Base-by-base conservation (phyloP, 2,329 filamentous ascomycete genomes). In the Pseudogymnoascus sp. region DNA sequence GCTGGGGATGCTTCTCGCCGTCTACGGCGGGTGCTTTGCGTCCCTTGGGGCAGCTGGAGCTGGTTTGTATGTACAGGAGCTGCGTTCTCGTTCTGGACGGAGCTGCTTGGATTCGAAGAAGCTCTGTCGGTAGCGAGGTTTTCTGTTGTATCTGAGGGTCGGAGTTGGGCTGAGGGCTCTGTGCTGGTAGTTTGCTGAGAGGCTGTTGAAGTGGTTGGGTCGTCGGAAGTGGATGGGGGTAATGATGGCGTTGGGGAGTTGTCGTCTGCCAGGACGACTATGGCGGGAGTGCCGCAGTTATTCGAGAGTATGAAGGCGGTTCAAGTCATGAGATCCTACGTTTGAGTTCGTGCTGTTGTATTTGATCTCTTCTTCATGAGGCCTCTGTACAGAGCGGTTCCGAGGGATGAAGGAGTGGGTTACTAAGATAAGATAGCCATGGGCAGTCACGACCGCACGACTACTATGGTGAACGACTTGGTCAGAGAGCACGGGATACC, bases 211-310 rank as follows among this genome's bases (percentile, higher is more conserved):
- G 78, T 80, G 77, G 81, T 75, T 81, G 84, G 82, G 80, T 81
- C 76, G 85, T 86, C 87, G 84, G 87, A 78, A 79, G 81, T 79
- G 84, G 81, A 79, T 81, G 81, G 83, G 81, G 83, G 75, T 75
- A 73, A 55, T 55, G 35, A 68, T 68, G 71, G 74, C 74, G 77
- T 75, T 74, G 77, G 78, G 76, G 82, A 78, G 74, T 72, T 79
- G 80, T 85, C 82, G 84, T 88, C 82, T 82, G 87, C 88, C 88
- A 90, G 87, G 82, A 85, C 87, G 85, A 85, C 78, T 75, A 70
- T 76, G 77, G 78, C 77, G 79, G 81, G 77, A 77, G 65, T 72
- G 76, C 79, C 76, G 74, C 76, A 71, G 69, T 64, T 63, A 58
- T 25, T 55, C 29, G 42, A 29, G 62, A 42, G 61, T 59, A 59